A percentile compares a stretch with the other conserved stretches of the same genome.
These are phyloP conservation scores for Claviceps fusiformis DNA, from an alignment of 2,329 filamentous ascomycete species.

Conservation along the genomic window DNA sequence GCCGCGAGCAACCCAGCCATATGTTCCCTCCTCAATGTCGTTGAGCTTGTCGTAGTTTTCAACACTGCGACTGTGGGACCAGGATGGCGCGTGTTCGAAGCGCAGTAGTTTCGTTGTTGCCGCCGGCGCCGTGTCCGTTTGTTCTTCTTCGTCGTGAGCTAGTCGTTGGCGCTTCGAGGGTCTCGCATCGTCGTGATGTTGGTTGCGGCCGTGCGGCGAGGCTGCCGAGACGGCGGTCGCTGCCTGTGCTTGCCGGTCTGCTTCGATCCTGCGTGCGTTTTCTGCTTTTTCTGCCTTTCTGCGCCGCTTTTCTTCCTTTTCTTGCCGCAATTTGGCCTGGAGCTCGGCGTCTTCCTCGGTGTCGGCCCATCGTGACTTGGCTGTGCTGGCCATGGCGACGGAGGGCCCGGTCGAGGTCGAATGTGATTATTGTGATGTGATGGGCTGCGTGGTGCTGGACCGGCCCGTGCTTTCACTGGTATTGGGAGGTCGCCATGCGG, in stretches of 20 bases:
- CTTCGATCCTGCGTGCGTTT: constrained; percentile 58
- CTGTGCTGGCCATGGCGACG: constrained; percentile 40
- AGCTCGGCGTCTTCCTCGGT: constrained; percentile 67
- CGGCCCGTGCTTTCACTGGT: not conserved
- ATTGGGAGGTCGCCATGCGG: not conserved
- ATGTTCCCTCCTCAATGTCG: constrained; percentile 93
- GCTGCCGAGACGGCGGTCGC: not conserved
- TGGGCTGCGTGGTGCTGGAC: not conserved
- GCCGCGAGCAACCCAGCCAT: constrained; percentile 85
- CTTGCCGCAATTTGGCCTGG: constrained; percentile 57
- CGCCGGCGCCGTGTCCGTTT: not conserved
- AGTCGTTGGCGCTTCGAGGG: constrained; percentile 51
- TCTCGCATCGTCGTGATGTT: constrained; percentile 23
- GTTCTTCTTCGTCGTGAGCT: constrained; percentile 26
- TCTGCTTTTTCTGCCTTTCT: constrained; percentile 74
- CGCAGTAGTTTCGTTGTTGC: constrained; percentile 49
- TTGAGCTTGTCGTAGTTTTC: constrained; percentile 88
- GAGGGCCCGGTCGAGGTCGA: too few species aligned
- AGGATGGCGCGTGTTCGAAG: constrained; percentile 49
- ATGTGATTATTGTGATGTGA: not conserved
- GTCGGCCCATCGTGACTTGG: constrained; percentile 76
- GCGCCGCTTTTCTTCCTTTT: constrained; percentile 83
- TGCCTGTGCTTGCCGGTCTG: constrained; percentile 20
- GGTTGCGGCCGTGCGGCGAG: constrained; percentile 12
- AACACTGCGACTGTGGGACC: constrained; percentile 61